These are phyloP conservation scores for Trichophyton verrucosum DNA, from an alignment of 2,329 filamentous ascomycete species.

Conservation along the genomic window DNA sequence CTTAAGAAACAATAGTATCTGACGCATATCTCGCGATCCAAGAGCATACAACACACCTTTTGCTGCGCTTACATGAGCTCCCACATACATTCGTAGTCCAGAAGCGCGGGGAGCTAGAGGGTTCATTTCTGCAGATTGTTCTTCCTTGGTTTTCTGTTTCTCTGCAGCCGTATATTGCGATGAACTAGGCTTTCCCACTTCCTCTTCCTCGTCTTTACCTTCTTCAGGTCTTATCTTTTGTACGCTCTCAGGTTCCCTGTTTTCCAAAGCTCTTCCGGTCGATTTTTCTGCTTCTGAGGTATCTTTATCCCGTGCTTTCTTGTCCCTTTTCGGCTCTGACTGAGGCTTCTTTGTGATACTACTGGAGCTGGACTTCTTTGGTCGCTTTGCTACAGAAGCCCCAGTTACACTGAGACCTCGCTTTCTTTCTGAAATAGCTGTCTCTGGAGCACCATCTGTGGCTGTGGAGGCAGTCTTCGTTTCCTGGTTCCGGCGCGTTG, in stretches of 20 bases:
- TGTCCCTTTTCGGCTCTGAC: neutral
- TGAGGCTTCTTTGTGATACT: too few relatives aligned
- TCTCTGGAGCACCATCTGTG: neutral
- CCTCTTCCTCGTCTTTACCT: neutral
- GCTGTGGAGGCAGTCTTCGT: neutral
- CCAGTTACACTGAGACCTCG: neutral
- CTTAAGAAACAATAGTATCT: neutral
- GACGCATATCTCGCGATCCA: neutral
- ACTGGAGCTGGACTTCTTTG: neutral
- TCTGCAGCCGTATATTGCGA: slow-evolving; percentile 3
- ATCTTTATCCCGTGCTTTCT: neutral
- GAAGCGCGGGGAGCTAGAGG: slow-evolving; percentile 58
- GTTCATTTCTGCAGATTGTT: slow-evolving; percentile 45
- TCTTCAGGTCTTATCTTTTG: neutral
- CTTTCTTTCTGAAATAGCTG: neutral
- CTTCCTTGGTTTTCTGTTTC: slow-evolving; percentile 40
- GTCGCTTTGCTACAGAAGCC: neutral
- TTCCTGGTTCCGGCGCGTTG: neutral
- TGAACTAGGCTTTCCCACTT: neutral
- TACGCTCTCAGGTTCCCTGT: neutral
- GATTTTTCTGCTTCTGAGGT: neutral
- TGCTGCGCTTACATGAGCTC: slow-evolving; percentile 81
- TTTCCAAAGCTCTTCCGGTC: neutral
- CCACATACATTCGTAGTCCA: slow-evolving; percentile 69
- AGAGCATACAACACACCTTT: slow-evolving; percentile 49